Percentiles rank a stretch among this genome's conserved stretches.
Evolutionary conservation across 1,139 yeast genomes (phyloP).

Genomic region (Yamadazyma epiphylla): DNA sequence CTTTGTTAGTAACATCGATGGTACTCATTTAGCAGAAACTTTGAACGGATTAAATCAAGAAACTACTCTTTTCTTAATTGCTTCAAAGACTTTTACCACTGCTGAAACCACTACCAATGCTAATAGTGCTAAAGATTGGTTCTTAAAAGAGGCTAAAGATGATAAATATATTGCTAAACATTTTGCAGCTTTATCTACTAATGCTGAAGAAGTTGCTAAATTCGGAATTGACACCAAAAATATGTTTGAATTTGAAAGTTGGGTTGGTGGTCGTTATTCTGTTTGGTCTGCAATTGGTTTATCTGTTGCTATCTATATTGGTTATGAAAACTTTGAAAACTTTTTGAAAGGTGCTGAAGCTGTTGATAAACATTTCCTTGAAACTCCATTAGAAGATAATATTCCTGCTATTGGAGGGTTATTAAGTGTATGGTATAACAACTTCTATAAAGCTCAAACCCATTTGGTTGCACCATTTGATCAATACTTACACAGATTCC

Average conservation of each 20-base stretch:
- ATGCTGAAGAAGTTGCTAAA: slow-evolving; percentile 83
- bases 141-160: slow-evolving; percentile 69
- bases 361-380: slow-evolving; percentile 82
- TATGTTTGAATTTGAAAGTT: slow-evolving; percentile 96
- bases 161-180: slow-evolving; percentile 83
- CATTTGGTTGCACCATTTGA: slow-evolving; percentile 98
- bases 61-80: slow-evolving; percentile 89
- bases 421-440: slow-evolving; percentile 95
- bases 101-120: slow-evolving; percentile 98
- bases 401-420: slow-evolving; percentile 93
- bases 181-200: slow-evolving; percentile 94
- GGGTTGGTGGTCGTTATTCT: slow-evolving; percentile 99
- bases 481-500: slow-evolving; percentile 98
- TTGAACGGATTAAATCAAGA: slow-evolving; percentile 77
- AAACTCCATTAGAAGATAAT: slow-evolving; percentile 83
- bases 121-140: slow-evolving; percentile 92
- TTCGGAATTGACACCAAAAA: slow-evolving; percentile 96
- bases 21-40: slow-evolving; percentile 93
- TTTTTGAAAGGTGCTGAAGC: slow-evolving; percentile 98
- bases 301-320: slow-evolving; percentile 91
- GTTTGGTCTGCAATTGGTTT: slow-evolving; percentile 99
- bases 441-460: slow-evolving; percentile 96
- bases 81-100: slow-evolving; percentile 97
- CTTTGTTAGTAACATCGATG: slow-evolving; percentile 97
- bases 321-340: slow-evolving; percentile 85